These are phyloP conservation scores for Aspergillus sparsus DNA, from an alignment of 495 filamentous ascomycete genomes.

Conservation along the genomic window DNA sequence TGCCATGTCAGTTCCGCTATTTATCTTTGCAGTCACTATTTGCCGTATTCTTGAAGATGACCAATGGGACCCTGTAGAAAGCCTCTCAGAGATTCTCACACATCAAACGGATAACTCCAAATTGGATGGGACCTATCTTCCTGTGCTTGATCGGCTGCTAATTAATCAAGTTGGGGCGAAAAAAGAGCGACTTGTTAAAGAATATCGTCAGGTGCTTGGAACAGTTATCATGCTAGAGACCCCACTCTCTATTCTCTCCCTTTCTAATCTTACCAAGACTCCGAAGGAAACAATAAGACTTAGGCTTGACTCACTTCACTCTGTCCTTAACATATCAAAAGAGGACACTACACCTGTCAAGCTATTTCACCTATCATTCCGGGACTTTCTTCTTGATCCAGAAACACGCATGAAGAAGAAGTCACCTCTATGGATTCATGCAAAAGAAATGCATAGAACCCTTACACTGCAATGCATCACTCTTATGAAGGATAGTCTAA, in stretches of 20 bases:
- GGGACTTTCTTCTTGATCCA: slow-evolving; percentile 27
- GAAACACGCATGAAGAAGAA: background rate
- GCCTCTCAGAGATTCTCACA: slow-evolving; percentile 22
- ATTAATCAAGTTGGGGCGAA: background rate
- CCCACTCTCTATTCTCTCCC: slow-evolving; percentile 26
- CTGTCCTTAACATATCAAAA: slow-evolving; percentile 32
- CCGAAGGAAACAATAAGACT: slow-evolving; percentile 14
- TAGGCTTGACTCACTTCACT: slow-evolving; percentile 26
- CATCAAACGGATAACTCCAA: background rate
- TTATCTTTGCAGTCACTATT: slow-evolving; percentile 35
- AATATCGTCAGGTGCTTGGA: background rate
- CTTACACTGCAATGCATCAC: slow-evolving; percentile 28
- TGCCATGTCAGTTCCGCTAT: slow-evolving; percentile 27
- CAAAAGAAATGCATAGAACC: slow-evolving; percentile 14
- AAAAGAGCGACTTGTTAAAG: background rate
- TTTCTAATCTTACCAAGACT: slow-evolving; percentile 22
- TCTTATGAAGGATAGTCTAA: slow-evolving; percentile 30
- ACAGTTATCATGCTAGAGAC: slow-evolving; percentile 15
- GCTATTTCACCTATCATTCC: slow-evolving; percentile 28
- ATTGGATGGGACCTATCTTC: slow-evolving; percentile 33
- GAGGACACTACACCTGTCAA: slow-evolving; percentile 22
- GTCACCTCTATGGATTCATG: slow-evolving; percentile 23
- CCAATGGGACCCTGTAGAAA: slow-evolving; percentile 14
- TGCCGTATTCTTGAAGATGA: slow-evolving; percentile 28
- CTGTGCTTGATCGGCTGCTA: slow-evolving; percentile 26